phyloP scores from a whole-genome alignment of 2,329 filamentous ascomycete species.

The Tolypocladium tundrense region DNA sequence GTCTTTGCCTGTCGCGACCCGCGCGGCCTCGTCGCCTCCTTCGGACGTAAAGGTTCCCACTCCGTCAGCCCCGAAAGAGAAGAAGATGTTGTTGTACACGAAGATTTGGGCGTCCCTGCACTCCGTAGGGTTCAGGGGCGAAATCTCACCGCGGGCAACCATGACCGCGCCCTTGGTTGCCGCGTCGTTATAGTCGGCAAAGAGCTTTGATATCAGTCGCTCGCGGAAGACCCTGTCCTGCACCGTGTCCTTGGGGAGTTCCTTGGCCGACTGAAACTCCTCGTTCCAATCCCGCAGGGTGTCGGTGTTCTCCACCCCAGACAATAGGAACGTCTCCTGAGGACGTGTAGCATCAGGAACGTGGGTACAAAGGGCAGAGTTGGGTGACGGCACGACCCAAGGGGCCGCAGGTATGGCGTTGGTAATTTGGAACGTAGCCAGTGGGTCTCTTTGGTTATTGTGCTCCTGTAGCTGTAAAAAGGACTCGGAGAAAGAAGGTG shows the following conservation, averaged over 20 bases:
- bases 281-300: slow-evolving; percentile 98
- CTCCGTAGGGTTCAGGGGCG: slow-evolving; percentile 91
- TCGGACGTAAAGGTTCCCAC: slow-evolving; percentile 95
- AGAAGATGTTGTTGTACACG: slow-evolving; percentile 99
- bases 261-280: slow-evolving; percentile 93
- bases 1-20: slow-evolving; percentile 93
- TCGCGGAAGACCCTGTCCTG: slow-evolving; percentile 96
- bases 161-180: slow-evolving; percentile 85
- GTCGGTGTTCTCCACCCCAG: slow-evolving; percentile 87
- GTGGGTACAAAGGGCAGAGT: slow-evolving; percentile 57
- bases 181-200: slow-evolving; percentile 95
- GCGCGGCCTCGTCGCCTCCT: slow-evolving; percentile 90
- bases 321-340: slow-evolving; percentile 84
- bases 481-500: slow-evolving; percentile 67
- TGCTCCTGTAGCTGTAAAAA: slow-evolving; percentile 75
- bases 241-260: slow-evolving; percentile 85
- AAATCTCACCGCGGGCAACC: slow-evolving; percentile 85
- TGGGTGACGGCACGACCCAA: slow-evolving; percentile 71
- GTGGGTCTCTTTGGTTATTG: slow-evolving; percentile 75
- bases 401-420: slow-evolving; percentile 88
- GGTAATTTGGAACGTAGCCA: slow-evolving; percentile 90
- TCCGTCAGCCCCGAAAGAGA: slow-evolving; percentile 94
- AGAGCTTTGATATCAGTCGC: slow-evolving; percentile 86
- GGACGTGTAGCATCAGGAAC: slow-evolving; percentile 76
- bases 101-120: slow-evolving; percentile 91